Base-by-base conservation (phyloP, 139 green algal genomes). In the Chlorella sp. region DNA sequence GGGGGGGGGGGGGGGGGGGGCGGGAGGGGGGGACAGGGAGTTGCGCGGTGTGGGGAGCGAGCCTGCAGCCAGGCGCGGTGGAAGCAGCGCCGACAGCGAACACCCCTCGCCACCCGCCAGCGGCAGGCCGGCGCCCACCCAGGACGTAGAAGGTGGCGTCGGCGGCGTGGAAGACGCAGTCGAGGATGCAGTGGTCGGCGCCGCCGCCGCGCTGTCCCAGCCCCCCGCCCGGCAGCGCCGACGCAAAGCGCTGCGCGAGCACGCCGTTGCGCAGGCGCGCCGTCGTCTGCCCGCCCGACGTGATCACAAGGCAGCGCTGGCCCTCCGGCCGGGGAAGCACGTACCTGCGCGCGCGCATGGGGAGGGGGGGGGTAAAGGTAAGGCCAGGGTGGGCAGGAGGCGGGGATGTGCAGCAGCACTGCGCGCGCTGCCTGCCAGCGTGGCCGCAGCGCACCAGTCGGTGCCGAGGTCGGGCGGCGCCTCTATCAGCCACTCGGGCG, bases 401-500 rank as follows among this genome's bases (percentile, higher is more conserved):
- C n/a, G n/a, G n/a, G n/a, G 23, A 5, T 21, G 15, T 9, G 3
- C 23, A 38, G 2, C 62, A 53, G 3, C 21, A 1, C 42, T 19
- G 27, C 2, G 3, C 7, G 15, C n/a, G n/a, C n/a, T n/a, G n/a
- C n/a, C n/a, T n/a, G n/a, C n/a, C n/a, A n/a, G n/a, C n/a, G n/a
- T n/a, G n/a, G 23, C 56, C 25, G 21, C 56, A 29, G 64, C 77
- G 58, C 50, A 96, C 93, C 93, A 97, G 11, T 90, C 79, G 8
- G 50, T 79, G 3, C 23, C 67, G 0, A 98, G 83, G 73, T 94
- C 83, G 6, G 73, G 36, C 31, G 94, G 94, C 21, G 97, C 79
- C 33, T 97, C 94, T 8, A 91, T 84, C 81, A 98, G 87, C 94
- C 94, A 98, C 72, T 98, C 91, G 9, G 91, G 92, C 27, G 87